Conservation (phyloP, 495 filamentous ascomycete genomes). For the Penicillium pancosmium region DNA sequence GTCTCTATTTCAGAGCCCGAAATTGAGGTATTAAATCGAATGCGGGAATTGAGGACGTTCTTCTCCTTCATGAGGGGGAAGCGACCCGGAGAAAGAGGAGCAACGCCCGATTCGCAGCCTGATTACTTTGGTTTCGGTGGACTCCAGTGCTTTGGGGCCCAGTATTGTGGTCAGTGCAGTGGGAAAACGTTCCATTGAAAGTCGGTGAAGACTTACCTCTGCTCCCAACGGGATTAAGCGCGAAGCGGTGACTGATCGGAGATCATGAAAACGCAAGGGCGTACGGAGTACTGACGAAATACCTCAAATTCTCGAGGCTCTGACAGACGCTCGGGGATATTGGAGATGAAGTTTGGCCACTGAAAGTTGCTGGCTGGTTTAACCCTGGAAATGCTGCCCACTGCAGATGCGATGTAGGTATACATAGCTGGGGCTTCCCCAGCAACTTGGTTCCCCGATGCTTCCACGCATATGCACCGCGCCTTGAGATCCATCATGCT, state of each 20-base stretch:
- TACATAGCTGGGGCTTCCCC: not conserved
- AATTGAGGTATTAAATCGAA: not conserved
- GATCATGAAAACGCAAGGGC: not conserved
- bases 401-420: not conserved
- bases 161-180: slow-evolving; percentile 1
- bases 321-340: not conserved
- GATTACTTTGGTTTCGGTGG: not conserved
- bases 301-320: not conserved
- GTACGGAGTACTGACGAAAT: not conserved
- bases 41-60: not conserved
- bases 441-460: not conserved
- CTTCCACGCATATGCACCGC: not conserved
- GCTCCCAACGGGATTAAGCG: not conserved
- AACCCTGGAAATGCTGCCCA: not conserved
- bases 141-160: not conserved
- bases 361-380: too few species aligned
- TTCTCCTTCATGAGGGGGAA: not conserved
- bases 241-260: not conserved
- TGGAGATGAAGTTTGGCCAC: too few species aligned
- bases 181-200: not conserved
- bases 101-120: not conserved
- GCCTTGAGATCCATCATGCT: not conserved
- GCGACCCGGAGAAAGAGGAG: not conserved
- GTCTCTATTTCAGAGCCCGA: not conserved
- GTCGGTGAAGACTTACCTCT: not conserved